These are phyloP conservation scores for Leptographium galeiforme DNA, from an alignment of 2,329 filamentous ascomycete species.

Conservation along the genomic window DNA sequence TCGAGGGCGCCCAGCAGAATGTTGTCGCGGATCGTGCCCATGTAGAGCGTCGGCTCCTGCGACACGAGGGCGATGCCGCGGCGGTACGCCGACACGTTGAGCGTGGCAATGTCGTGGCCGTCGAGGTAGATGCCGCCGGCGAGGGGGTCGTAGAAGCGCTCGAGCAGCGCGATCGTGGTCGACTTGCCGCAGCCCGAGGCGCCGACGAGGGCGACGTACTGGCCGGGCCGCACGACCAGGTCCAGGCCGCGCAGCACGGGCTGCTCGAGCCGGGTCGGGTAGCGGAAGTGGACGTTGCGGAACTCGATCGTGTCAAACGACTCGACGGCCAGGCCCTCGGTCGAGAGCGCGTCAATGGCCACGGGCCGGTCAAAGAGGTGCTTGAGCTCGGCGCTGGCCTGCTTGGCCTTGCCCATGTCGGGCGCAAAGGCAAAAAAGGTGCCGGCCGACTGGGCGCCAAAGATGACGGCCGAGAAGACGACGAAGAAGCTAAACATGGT, in stretches of 20 bases:
- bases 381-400: constrained; percentile 70
- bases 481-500: constrained; percentile 80
- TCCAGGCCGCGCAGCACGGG: constrained; percentile 82
- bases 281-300: constrained; percentile 84
- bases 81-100: constrained; percentile 81
- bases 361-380: constrained; percentile 73
- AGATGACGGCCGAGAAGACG: constrained; percentile 77
- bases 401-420: constrained; percentile 85
- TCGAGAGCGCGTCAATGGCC: constrained; percentile 67
- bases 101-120: constrained; percentile 62
- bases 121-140: constrained; percentile 72
- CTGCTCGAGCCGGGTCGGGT: constrained; percentile 80
- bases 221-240: constrained; percentile 58
- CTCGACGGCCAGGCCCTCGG: constrained; percentile 49
- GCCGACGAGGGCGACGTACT: constrained; percentile 85
- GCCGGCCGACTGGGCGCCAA: constrained; percentile 83
- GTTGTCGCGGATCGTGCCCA: constrained; percentile 83
- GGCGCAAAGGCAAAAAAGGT: constrained; percentile 81
- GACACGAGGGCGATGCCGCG: constrained; percentile 75
- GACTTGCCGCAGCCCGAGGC: constrained; percentile 89
- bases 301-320: constrained; percentile 69
- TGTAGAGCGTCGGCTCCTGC: constrained; percentile 90
- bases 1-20: constrained; percentile 64
- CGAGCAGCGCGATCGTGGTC: constrained; percentile 80
- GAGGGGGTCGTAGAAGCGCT: constrained; percentile 88